Evolutionary conservation across 306 rosid genomes (phyloP), one percentile per base, ranked within the genome.

Genomic region (Malus sylvestris): DNA sequence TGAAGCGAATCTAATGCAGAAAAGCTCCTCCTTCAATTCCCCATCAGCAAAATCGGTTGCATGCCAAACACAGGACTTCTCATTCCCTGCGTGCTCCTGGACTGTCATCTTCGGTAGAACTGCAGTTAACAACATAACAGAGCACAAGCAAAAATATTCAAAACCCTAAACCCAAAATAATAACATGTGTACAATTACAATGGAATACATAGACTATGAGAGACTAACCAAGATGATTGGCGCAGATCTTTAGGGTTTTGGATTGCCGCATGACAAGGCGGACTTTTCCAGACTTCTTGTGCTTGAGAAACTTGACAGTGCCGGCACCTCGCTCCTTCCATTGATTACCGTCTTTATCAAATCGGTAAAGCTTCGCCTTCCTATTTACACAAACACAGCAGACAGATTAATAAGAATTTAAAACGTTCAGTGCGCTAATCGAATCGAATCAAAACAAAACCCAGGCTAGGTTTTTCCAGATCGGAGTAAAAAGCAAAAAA

Each of bases 301-400:
- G 98, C 86, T 83, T 91, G 71, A 93, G 79, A 68, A 93, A 81
- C 81, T 87, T 93, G 35, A 93, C 97, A 14, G 90, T 86, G 13
- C 98, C 98, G 4, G 92, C 96, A 25, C 98, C 97, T 42, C 97
- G 81, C 79, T 96, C 99, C 75, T 93, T 93, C 97, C 98, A 93
- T 71, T 89, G 97, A 18, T 87, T 91, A 55, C 97, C 97, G 10
- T 89, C 93, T 80, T 87, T 93, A 66, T 96, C 99, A 46, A 91
- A 96, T 51, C 99, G 96, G 59, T 96, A 92, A 7, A 96, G 97
- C 91, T 96, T 96, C 11, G 99, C 72, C 71, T 93, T 96, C 59
- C 99, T 96, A 42, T 53, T 82, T 29, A 68, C 70, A 38, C 62
- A 57, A 46, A 57, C 27, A 8, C 18, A 73, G 10, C 81, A 52